Evolutionary conservation across 495 filamentous ascomycete species (phyloP).

Genomic region (Barbatosphaeria neglecta): DNA sequence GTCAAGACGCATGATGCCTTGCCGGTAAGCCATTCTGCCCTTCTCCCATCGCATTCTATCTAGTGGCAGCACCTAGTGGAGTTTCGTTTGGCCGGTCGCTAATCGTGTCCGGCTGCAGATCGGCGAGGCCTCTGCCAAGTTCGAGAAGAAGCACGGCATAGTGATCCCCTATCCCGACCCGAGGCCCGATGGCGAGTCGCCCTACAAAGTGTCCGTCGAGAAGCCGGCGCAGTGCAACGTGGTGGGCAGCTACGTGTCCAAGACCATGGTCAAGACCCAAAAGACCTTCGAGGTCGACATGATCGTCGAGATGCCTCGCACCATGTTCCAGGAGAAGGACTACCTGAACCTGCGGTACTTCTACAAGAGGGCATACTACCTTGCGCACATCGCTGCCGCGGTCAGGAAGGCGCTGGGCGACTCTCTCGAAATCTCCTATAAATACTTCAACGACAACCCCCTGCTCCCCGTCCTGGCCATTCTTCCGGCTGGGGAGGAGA

Average conservation of each 20-base stretch:
- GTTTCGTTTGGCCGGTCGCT: too few species aligned
- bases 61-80: too few species aligned
- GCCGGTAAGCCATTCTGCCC: conserved; percentile 28
- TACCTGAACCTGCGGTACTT: conserved; percentile 90
- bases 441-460: conserved; percentile 61
- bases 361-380: conserved; percentile 84
- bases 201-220: conserved; percentile 69
- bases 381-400: conserved; percentile 64
- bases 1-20: conserved; percentile 45
- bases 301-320: conserved; percentile 68
- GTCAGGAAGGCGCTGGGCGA: conserved; percentile 45
- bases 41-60: too few species aligned
- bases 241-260: conserved; percentile 74
- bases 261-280: conserved; percentile 54
- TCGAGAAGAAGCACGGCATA: conserved; percentile 55
- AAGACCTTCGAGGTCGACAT: conserved; percentile 58
- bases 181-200: conserved; percentile 54
- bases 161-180: conserved; percentile 73
- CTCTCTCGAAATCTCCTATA: conserved; percentile 48
- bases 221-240: conserved; percentile 74
- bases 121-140: conserved; percentile 50
- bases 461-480: conserved; percentile 63
- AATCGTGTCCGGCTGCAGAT: conserved; percentile 31
- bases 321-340: conserved; percentile 85
- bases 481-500: conserved; percentile 10